A percentile compares a stretch with the other conserved stretches of the same genome.
Evolutionary conservation across 1,284 basidiomycete species (phyloP).

Genomic region (Ceratobasidium sp.): DNA sequence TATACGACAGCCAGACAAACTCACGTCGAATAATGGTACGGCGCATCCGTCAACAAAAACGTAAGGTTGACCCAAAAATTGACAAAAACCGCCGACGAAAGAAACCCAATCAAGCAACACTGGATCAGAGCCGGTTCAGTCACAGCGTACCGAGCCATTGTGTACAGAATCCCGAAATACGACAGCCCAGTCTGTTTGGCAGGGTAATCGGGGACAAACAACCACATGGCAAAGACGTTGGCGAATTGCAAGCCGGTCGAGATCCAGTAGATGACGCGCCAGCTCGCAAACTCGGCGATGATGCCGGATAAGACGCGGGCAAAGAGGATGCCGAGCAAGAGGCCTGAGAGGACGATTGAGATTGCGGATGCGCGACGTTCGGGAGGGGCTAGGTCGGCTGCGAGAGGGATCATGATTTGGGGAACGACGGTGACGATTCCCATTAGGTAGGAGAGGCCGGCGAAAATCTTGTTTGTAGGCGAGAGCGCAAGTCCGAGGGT

Average conservation of each 20-base stretch:
- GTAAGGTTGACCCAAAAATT: constrained; percentile 81
- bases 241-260: constrained; percentile 69
- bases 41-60: constrained; percentile 74
- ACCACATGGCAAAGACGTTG: constrained; percentile 68
- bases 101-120: constrained; percentile 68
- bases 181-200: constrained; percentile 68
- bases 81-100: constrained; percentile 70
- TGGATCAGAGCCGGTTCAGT: constrained; percentile 80
- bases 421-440: constrained; percentile 67
- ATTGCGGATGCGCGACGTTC: constrained; percentile 73
- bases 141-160: constrained; percentile 74
- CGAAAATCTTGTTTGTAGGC: constrained; percentile 64
- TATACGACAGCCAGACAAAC: constrained; percentile 50
- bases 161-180: constrained; percentile 72
- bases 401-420: constrained; percentile 70
- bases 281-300: constrained; percentile 71
- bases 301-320: constrained; percentile 77
- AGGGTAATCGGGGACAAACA: constrained; percentile 77
- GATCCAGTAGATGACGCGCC: constrained; percentile 77
- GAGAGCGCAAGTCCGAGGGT: constrained; percentile 71
- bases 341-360: constrained; percentile 75
- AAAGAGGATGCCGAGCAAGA: constrained; percentile 76
- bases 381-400: constrained; percentile 75
- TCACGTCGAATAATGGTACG: constrained; percentile 75
- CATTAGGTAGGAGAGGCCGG: constrained; percentile 69